phyloP scores from a whole-genome alignment of 768 basidiomycete genomes.

The Boletus reticuloceps region DNA sequence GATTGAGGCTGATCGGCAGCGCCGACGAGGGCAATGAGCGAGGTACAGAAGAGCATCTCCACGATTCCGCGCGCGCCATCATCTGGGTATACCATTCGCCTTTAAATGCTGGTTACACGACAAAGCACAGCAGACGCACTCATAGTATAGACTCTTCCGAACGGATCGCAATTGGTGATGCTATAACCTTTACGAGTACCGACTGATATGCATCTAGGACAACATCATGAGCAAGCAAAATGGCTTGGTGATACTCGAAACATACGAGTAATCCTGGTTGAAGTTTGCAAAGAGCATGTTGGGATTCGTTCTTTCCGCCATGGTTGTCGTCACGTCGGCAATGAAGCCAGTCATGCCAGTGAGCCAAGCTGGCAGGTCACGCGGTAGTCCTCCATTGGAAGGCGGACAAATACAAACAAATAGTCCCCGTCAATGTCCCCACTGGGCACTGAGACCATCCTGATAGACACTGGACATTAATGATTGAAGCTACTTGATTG shows the following conservation, averaged over 20 bases:
- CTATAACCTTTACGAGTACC: slow-evolving; percentile 95
- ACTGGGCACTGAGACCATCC: too few relatives aligned
- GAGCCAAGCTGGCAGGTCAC: background rate
- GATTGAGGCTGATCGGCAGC: slow-evolving; percentile 90
- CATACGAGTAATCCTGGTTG: slow-evolving; percentile 96
- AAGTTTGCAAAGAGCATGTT: slow-evolving; percentile 88
- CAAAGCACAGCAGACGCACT: slow-evolving; percentile 54
- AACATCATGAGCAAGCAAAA: slow-evolving; percentile 1
- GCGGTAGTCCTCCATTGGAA: slow-evolving; percentile 6
- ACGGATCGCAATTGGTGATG: slow-evolving; percentile 98
- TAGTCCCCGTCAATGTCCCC: too few relatives aligned
- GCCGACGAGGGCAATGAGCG: slow-evolving; percentile 94
- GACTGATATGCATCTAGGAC: slow-evolving; percentile 78
- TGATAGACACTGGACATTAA: background rate
- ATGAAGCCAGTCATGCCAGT: background rate
- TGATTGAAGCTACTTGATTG: too few relatives aligned
- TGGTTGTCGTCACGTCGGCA: slow-evolving; percentile 17
- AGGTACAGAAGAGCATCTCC: slow-evolving; percentile 99
- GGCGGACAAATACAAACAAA: slow-evolving; percentile 17
- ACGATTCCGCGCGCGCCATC: slow-evolving; percentile 95
- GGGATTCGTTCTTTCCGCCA: slow-evolving; percentile 40
- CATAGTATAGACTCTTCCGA: slow-evolving; percentile 92
- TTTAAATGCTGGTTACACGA: background rate
- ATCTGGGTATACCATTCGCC: slow-evolving; percentile 42
- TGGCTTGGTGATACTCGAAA: background rate